Base-by-base conservation (phyloP, 305 asterid species). In the Solanum hybrid region DNA sequence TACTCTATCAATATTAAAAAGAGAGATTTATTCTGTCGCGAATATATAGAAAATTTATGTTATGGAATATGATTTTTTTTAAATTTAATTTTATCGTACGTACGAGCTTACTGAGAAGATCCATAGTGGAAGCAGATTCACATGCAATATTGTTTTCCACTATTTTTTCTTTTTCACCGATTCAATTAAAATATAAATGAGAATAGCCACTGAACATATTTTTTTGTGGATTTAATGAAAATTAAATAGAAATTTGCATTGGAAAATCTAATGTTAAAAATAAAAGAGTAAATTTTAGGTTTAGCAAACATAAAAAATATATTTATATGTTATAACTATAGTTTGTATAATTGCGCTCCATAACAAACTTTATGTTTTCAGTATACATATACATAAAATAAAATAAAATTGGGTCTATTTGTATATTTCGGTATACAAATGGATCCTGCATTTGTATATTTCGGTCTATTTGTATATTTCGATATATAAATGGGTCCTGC, bases 11-110 rank as follows among this genome's bases (percentile, higher is more conserved):
- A 1, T 10, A 66, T 66, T 10, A 66, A 9, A 64, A 66, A 4
- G 12, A 64, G 13, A 64, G 73, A 10, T 10, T n/a, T n/a, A 22
- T 66, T 10, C 0, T 10, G 14, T 5, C 2, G 16, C 14, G 3
- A 66, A 66, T n/a, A 10, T n/a, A 66, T 66, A 10, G 31, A n/a
- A 66, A 10, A 20, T 10, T 66, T 4, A 66, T 66, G 31, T 66
- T 66, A 66, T 66, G 1, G 10, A 22, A n/a, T 1, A 66, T 66
- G 0, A 10, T 4, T n/a, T n/a, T n/a, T 2, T 66, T 4, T 0
- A n/a, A 14, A 51, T 24, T 10, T 4, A 66, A 0, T 4, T 66
- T 66, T 9, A 51, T 0, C 14, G 1, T 66, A 51, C 31, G 3
- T 9, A 66, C 1, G 3, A 66, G 1, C 7, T 66, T 5, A n/a